Percentiles rank a stretch among this genome's conserved stretches.
phyloP scores from a whole-genome alignment of 768 basidiomycete species.

The Phylloporus scabripes region DNA sequence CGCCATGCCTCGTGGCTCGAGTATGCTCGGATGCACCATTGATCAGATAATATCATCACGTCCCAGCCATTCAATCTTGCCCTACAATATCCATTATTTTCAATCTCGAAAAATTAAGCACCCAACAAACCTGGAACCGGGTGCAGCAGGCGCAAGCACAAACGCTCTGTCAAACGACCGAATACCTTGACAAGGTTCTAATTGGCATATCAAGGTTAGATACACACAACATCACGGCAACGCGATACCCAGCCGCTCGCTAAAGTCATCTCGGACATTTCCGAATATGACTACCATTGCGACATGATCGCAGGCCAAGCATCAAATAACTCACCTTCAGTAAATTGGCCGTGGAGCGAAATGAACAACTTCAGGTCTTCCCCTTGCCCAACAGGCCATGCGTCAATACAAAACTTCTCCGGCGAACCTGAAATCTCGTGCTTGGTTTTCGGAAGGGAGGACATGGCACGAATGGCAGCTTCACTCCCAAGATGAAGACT shows the following conservation, averaged over 20 bases:
- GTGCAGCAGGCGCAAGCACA: constrained; percentile 72
- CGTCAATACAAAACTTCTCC: constrained; percentile 83
- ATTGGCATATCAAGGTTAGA: constrained; percentile 16
- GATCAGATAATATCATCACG: constrained; percentile 84
- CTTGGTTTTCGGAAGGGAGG: constrained; percentile 64
- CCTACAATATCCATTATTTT: constrained; percentile 33
- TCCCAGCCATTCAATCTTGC: constrained; percentile 86
- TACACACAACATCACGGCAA: constrained; percentile 13
- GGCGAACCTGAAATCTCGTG: constrained; percentile 78
- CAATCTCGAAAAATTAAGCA: background rate
- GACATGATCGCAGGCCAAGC: constrained; percentile 8
- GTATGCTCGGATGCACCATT: constrained; percentile 77
- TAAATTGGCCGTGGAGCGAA: constrained; percentile 84
- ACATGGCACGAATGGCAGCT: constrained; percentile 53
- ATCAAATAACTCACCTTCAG: constrained; percentile 62
- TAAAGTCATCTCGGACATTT: constrained; percentile 6
- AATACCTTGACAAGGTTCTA: constrained; percentile 69
- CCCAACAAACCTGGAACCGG: constrained; percentile 72
- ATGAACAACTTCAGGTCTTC: constrained; percentile 54
- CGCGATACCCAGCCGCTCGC: constrained; percentile 1
- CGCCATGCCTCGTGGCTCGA: constrained; percentile 78
- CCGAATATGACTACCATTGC: constrained; percentile 6
- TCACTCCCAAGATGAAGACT: constrained; percentile 72
- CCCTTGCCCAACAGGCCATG: constrained; percentile 69
- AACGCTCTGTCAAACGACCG: constrained; percentile 94